Conservation (phyloP, 2,329 filamentous ascomycete species). For the Penicillium olsonii region DNA sequence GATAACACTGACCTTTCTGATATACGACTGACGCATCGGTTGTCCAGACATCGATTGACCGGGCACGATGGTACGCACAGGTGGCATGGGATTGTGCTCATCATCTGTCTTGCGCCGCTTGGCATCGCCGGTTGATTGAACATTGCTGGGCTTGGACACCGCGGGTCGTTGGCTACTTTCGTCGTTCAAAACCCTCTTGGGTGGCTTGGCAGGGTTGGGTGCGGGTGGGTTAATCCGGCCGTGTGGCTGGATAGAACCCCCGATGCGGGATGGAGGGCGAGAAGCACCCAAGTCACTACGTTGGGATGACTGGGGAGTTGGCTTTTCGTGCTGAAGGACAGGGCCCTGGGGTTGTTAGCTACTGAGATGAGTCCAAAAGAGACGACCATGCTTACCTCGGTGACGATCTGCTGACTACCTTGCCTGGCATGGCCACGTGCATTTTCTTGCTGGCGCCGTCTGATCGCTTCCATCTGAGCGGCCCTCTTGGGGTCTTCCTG, state of each 20-base stretch:
- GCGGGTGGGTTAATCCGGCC: slow-evolving; percentile 61
- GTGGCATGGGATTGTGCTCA: slow-evolving; percentile 64
- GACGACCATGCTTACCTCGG: slow-evolving; percentile 37
- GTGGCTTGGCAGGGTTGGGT: slow-evolving; percentile 68
- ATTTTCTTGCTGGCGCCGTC: slow-evolving; percentile 53
- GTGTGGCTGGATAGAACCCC: slow-evolving; percentile 53
- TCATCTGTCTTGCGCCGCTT: slow-evolving; percentile 81
- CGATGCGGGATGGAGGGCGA: slow-evolving; percentile 52
- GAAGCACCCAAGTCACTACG: slow-evolving; percentile 53
- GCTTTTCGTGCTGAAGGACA: slow-evolving; percentile 33
- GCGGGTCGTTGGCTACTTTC: slow-evolving; percentile 52
- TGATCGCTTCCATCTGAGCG: slow-evolving; percentile 62
- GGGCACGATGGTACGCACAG: slow-evolving; percentile 62
- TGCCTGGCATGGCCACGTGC: slow-evolving; percentile 49
- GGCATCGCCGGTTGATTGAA: slow-evolving; percentile 69
- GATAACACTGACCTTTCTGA: slow-evolving; percentile 63
- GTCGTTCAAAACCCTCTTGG: slow-evolving; percentile 73
- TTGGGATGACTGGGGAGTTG: slow-evolving; percentile 28
- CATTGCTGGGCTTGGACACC: slow-evolving; percentile 42
- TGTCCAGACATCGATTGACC: slow-evolving; percentile 55
- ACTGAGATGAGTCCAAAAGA: not conserved
- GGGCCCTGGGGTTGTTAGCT: slow-evolving; percentile 22
- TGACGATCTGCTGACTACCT: slow-evolving; percentile 41
- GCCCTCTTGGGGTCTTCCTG: slow-evolving; percentile 66
- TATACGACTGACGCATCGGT: slow-evolving; percentile 77